These are phyloP conservation scores for Thermomucor indicae-seudaticae DNA, from an alignment of 371 early-diverging fungal species.

Conservation along the genomic window DNA sequence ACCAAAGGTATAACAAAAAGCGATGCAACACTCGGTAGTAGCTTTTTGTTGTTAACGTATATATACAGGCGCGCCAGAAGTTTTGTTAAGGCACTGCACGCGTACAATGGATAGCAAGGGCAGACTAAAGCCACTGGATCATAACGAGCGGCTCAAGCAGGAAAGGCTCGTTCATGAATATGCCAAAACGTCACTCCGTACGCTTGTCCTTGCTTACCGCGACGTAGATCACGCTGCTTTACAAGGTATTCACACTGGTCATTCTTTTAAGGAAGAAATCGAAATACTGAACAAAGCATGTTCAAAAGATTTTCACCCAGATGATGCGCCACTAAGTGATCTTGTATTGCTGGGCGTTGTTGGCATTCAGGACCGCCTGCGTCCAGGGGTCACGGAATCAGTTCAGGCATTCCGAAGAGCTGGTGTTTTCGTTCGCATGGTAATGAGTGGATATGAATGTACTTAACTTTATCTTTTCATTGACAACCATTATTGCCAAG, in stretches of 20 bases:
- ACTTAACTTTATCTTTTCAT: background rate
- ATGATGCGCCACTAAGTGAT: slow-evolving; percentile 48
- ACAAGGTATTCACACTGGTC: slow-evolving; percentile 3
- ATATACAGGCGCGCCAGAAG: no score
- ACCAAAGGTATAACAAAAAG: slow-evolving; percentile 64
- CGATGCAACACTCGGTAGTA: no score
- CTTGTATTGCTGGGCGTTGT: slow-evolving; percentile 71
- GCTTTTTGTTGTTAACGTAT: no score
- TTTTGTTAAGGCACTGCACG: slow-evolving; percentile 40
- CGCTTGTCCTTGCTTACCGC: slow-evolving; percentile 66
- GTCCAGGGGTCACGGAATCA: slow-evolving; percentile 75
- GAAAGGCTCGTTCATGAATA: slow-evolving; percentile 45
- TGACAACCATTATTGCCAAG: slow-evolving; percentile 8
- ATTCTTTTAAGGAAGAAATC: no score
- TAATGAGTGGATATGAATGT: slow-evolving; percentile 32
- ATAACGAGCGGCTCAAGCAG: slow-evolving; percentile 20
- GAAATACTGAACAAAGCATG: no score
- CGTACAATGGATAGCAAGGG: slow-evolving; percentile 39
- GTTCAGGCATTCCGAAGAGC: slow-evolving; percentile 74
- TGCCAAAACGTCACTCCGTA: slow-evolving; percentile 65
- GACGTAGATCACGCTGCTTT: slow-evolving; percentile 29
- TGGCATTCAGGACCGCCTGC: slow-evolving; percentile 85
- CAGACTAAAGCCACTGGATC: slow-evolving; percentile 26
- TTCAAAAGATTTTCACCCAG: slow-evolving; percentile 38
- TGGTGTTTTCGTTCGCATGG: slow-evolving; percentile 86